These are phyloP conservation scores for Toxoplasma gondii DNA, from an alignment of 169 alveolate species.

Conservation along the genomic window DNA sequence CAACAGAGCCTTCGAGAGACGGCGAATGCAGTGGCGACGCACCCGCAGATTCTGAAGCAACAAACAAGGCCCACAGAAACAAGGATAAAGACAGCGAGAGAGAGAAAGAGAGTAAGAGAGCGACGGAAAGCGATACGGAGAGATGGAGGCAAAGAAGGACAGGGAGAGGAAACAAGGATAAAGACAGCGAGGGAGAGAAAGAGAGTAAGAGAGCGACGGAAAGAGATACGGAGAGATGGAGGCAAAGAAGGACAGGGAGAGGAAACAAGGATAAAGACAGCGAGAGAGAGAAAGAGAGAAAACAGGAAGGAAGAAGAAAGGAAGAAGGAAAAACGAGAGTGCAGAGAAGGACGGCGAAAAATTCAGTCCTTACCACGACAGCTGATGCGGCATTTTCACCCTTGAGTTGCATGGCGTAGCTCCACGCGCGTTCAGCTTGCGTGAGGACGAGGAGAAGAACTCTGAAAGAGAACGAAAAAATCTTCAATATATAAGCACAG, in stretches of 20 bases:
- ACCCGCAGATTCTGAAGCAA: conserved; percentile 5
- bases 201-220: no score
- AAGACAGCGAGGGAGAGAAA: neutral
- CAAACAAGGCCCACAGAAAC: neutral
- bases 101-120: neutral
- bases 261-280: no score
- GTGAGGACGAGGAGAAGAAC: conserved; percentile 24
- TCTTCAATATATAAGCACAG: neutral
- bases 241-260: neutral
- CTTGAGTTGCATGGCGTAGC: conserved; percentile 53
- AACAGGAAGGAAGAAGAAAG: neutral
- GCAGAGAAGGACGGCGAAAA: neutral
- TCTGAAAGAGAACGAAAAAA: neutral
- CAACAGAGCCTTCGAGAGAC: conserved; percentile 32
- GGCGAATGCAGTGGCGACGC: conserved; percentile 36
- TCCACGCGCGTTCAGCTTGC: conserved; percentile 58
- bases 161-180: no score
- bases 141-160: neutral
- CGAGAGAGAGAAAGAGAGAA: neutral
- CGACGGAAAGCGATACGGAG: neutral
- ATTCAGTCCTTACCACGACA: neutral
- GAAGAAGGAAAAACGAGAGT: neutral
- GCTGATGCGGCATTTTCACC: conserved; percentile 35
- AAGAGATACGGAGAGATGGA: no score
- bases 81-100: neutral